Evolutionary conservation across 2,329 filamentous ascomycete species (phyloP).

Genomic region (Periconia sp.): DNA sequence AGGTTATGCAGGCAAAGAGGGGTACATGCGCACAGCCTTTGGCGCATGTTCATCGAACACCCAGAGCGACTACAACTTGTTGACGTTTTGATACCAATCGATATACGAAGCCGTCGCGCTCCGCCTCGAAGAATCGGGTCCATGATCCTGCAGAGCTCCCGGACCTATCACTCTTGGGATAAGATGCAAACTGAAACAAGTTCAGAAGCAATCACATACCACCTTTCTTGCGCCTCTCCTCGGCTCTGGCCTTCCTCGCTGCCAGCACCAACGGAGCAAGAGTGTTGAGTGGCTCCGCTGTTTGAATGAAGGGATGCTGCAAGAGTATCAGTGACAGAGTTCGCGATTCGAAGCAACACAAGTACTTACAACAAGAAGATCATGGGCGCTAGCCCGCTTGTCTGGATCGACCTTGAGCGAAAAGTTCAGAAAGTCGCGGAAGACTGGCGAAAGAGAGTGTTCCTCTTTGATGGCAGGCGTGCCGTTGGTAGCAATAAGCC

Average conservation of each 20-base stretch:
- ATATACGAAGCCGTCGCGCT: conserved; percentile 26
- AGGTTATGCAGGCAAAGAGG: not conserved
- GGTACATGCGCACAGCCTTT: not conserved
- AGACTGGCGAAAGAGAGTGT: conserved; percentile 75
- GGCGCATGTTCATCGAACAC: not conserved
- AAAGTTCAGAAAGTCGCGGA: conserved; percentile 89
- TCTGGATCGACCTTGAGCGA: conserved; percentile 96
- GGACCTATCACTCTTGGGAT: conserved; percentile 20
- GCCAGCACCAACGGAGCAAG: conserved; percentile 85
- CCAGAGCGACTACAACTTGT: conserved; percentile 8
- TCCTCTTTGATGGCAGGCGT: conserved; percentile 95
- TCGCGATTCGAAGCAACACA: conserved; percentile 3
- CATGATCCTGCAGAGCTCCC: conserved; percentile 19
- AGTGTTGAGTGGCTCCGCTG: conserved; percentile 60
- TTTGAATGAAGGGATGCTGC: conserved; percentile 54
- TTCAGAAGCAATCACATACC: conserved; percentile 36
- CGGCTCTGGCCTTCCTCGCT: conserved; percentile 79
- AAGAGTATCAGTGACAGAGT: conserved; percentile 14
- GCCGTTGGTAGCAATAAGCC: conserved; percentile 95
- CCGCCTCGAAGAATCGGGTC: conserved; percentile 17
- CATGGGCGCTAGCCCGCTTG: conserved; percentile 92
- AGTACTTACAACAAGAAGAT: conserved; percentile 79
- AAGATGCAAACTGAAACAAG: conserved; percentile 26
- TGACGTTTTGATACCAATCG: conserved; percentile 30
- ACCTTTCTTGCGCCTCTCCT: conserved; percentile 64